These are phyloP conservation scores for Cladosporium phlei DNA, from an alignment of 2,329 filamentous ascomycete species.

Conservation along the genomic window DNA sequence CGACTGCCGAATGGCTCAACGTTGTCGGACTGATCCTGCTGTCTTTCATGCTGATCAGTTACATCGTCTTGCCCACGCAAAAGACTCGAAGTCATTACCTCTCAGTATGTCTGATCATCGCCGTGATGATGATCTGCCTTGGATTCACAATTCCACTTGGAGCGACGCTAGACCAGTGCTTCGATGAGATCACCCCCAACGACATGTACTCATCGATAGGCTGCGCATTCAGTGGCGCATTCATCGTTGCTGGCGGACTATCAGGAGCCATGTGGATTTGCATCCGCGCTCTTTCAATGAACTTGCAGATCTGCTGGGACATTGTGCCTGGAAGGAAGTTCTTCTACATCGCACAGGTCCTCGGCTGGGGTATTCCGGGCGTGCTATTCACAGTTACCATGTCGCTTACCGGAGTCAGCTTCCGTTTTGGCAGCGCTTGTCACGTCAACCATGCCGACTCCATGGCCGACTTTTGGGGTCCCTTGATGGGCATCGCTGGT, in stretches of 20 bases:
- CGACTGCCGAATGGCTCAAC: slow-evolving; percentile 74
- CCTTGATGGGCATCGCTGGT: slow-evolving; percentile 71
- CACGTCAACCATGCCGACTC: slow-evolving; percentile 90
- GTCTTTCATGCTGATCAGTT: slow-evolving; percentile 73
- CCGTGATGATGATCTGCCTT: slow-evolving; percentile 76
- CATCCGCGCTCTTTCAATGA: slow-evolving; percentile 81
- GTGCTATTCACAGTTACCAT: slow-evolving; percentile 72
- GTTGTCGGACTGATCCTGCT: slow-evolving; percentile 68
- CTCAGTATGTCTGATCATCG: slow-evolving; percentile 77
- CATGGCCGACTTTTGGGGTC: slow-evolving; percentile 83
- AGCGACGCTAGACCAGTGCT: slow-evolving; percentile 73
- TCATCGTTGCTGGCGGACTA: slow-evolving; percentile 82
- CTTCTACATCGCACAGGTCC: slow-evolving; percentile 75
- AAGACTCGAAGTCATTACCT: slow-evolving; percentile 91
- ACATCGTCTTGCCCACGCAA: slow-evolving; percentile 73
- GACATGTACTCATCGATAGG: slow-evolving; percentile 78
- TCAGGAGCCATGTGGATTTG: slow-evolving; percentile 85
- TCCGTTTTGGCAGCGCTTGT: slow-evolving; percentile 84
- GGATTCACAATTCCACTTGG: slow-evolving; percentile 87
- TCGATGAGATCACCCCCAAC: slow-evolving; percentile 85
- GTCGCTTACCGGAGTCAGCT: slow-evolving; percentile 84
- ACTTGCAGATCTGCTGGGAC: slow-evolving; percentile 98
- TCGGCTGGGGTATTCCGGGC: slow-evolving; percentile 80
- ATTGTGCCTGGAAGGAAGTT: slow-evolving; percentile 81
- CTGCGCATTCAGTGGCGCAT: slow-evolving; percentile 82